Percentiles rank a stretch among this genome's conserved stretches.
phyloP scores from a whole-genome alignment of 768 basidiomycete species.

The Boletus rubescentipes region DNA sequence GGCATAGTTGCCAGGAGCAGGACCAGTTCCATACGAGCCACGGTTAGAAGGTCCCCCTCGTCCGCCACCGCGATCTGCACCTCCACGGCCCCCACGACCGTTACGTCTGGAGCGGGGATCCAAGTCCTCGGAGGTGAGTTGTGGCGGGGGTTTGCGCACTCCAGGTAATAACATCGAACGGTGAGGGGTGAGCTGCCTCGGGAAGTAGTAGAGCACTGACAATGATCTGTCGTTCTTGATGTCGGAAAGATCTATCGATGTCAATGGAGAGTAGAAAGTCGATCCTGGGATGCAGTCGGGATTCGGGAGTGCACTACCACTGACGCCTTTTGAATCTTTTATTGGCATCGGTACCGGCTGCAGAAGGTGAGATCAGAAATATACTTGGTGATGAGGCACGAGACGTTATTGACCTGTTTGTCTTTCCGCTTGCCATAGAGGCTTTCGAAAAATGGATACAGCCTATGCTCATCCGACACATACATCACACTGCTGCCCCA shows the following conservation, averaged over 20 bases:
- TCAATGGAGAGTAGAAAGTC: conserved; percentile 78
- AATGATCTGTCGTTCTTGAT: conserved; percentile 86
- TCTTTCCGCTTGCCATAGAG: conserved; percentile 89
- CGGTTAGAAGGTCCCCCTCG: conserved; percentile 32
- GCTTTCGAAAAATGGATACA: conserved; percentile 86
- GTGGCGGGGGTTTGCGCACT: conserved; percentile 53
- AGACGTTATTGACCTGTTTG: conserved; percentile 53
- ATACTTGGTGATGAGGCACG: not conserved
- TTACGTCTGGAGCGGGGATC: conserved; percentile 59
- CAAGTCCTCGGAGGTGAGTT: conserved; percentile 68
- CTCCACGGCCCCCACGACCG: conserved; percentile 47
- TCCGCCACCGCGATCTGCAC: conserved; percentile 37
- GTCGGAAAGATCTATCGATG: conserved; percentile 62
- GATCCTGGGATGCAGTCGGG: conserved; percentile 90
- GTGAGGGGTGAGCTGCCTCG: conserved; percentile 82
- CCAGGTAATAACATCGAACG: conserved; percentile 81
- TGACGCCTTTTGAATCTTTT: conserved; percentile 72
- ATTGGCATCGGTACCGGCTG: conserved; percentile 77
- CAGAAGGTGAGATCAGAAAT: conserved; percentile 16
- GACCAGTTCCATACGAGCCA: conserved; percentile 20
- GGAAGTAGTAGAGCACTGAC: conserved; percentile 87
- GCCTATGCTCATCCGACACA: conserved; percentile 76
- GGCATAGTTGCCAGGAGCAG: conserved; percentile 5
- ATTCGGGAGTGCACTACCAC: conserved; percentile 77
- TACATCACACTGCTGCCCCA: conserved; percentile 85